Percentiles rank a stretch among this genome's conserved stretches.
phyloP scores from a whole-genome alignment of 441 rosid species.

The Breynia disticha region DNA sequence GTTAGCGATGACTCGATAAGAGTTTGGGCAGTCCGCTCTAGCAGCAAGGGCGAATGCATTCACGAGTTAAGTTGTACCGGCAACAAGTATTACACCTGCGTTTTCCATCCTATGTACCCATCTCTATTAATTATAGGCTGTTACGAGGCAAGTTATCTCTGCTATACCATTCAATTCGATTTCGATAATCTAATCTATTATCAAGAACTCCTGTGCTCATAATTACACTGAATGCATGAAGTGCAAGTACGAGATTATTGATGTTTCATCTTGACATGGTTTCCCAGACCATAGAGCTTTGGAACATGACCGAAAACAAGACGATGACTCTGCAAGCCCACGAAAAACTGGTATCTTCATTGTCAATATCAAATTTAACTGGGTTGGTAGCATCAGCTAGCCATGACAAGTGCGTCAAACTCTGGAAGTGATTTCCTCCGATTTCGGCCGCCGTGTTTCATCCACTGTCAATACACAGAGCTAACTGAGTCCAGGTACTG shows the following conservation, averaged over 20 bases:
- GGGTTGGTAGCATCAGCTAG: constrained; percentile 51
- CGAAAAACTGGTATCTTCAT: constrained; percentile 32
- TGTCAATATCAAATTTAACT: constrained; percentile 39
- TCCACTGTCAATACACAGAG: not conserved
- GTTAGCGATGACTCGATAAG: constrained; percentile 57
- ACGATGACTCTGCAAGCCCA: constrained; percentile 39
- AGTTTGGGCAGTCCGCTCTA: constrained; percentile 49
- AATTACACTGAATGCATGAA: no score
- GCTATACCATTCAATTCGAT: not conserved
- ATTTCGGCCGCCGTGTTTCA: not conserved
- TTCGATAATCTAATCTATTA: not conserved
- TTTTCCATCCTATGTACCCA: constrained; percentile 48
- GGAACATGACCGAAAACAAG: constrained; percentile 49
- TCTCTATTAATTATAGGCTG: constrained; percentile 45
- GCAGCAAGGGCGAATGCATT: constrained; percentile 38
- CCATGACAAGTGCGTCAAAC: constrained; percentile 46
- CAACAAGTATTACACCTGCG: constrained; percentile 42
- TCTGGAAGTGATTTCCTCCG: constrained; percentile 46
- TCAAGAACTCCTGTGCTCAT: no score
- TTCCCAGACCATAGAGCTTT: constrained; percentile 47
- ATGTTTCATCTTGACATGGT: constrained; percentile 5
- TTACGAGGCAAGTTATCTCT: constrained; percentile 39
- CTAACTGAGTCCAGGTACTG: not conserved
- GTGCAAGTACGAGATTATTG: not conserved
- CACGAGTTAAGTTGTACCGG: constrained; percentile 37